Base-by-base conservation (phyloP, 495 filamentous ascomycete species). In the Hamigera avellanea region DNA sequence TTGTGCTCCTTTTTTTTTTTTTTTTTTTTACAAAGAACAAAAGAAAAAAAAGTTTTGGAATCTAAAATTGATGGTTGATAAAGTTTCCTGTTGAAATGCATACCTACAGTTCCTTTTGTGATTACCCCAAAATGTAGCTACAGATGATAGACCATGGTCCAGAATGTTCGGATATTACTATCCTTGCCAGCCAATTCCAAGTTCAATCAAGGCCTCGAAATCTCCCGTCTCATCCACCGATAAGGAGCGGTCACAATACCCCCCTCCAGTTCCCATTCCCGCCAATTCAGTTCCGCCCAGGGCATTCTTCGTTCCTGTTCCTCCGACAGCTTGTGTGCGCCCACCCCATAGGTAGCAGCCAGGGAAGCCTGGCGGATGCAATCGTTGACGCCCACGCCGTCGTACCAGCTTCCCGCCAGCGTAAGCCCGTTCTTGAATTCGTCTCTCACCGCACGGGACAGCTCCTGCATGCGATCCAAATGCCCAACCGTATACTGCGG, bases 401-500 rank as follows among this genome's bases (percentile, higher is more conserved):
- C 61, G 60, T 87, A 95, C 59, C 80, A 88, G 37, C 69, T 80
- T 5, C 91, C 93, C 0, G 82, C 86, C 9, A 95, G 79, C 19
- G 71, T 65, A 13, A 98, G 58, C 21, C 67, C 66, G 7, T 78
- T 75, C 1, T 66, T 40, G 49, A 82, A 95, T 8, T 66, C 62
- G 1, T 40, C 15, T 31, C 59, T 50, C 5, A 93, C 54, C 31
- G 78, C 60, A 12, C 48, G 23, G 41, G 80, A 72, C 3, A 80
- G 71, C 8, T 51, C 50, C 14, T 46, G 52, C 72, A 94, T 78
- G 36, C 76, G 69, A 3, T 52, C 43, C 19, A 73, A 48, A 59
- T 96, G 88, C 14, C 83, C 83, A 1, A 93, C 78, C 0, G 62
- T 67, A 48, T 93, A 93, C 56, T 96, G 91, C 4, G 91, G 91